Base-by-base conservation (phyloP, 192 early-diverging fungal genomes). In the Linnemannia elongata region DNA sequence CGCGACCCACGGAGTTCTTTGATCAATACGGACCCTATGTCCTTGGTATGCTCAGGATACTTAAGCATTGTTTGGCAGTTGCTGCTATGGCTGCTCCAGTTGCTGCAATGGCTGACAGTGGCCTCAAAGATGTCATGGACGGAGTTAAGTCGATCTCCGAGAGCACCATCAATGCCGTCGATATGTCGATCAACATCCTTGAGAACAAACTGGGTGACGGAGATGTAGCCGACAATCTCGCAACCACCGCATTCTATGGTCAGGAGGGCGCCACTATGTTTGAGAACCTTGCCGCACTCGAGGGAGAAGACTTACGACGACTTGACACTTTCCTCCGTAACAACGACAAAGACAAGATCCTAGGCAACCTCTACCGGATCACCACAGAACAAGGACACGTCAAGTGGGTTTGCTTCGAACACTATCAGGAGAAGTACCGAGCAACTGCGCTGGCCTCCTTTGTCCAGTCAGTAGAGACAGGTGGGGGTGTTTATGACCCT, bases 371-470 rank as follows among this genome's bases (percentile, higher is more conserved):
- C 10, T 83, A 78, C 72, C 38, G 82, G 15, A 68, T 78, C n/a
- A 74, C 72, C 39, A 83, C 82, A 1, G 24, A 55, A 0, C 22
- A 74, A 27, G 76, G 82, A 33, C 76, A 83, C 22, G 82, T 83
- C 57, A 83, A 84, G 38, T 84, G 82, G 82, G 82, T 79, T 27
- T 84, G 82, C 70, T 72, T 84, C 24, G 72, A 75, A 6, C 77
- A 84, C 55, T 74, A 70, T 39, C 68, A 63, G 22, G 42, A 69
- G 24, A 83, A n/a, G n/a, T n/a, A n/a, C n/a, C n/a, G n/a, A n/a
- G n/a, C n/a, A n/a, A n/a, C n/a, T n/a, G n/a, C n/a, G n/a, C n/a
- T 78, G 47, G 45, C 47, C 10, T 47, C 66, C 0, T 78, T 78
- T 49, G 45, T 78, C 24, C 77, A 71, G 30, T 35, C 47, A 8